These are phyloP conservation scores for Heterobasidion annosum DNA, from an alignment of 1,284 basidiomycete species.

Conservation along the genomic window DNA sequence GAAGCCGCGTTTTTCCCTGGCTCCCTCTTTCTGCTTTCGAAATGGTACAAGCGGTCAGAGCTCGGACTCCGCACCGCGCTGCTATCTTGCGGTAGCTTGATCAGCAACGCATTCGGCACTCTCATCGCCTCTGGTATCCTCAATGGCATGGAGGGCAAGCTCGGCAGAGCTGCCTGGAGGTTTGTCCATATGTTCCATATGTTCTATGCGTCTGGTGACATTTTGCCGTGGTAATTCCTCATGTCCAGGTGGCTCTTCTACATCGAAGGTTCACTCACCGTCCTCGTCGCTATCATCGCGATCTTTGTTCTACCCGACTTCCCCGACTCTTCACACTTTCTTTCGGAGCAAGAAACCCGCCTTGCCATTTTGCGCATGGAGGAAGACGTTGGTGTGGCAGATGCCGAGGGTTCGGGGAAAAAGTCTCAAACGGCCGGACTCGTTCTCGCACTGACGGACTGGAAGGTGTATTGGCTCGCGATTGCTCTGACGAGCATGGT, in stretches of 20 bases:
- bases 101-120: conserved; percentile 79
- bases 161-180: conserved; percentile 74
- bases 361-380: conserved; percentile 65
- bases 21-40: conserved; percentile 53
- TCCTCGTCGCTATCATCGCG: conserved; percentile 50
- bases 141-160: conserved; percentile 56
- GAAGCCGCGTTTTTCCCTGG: conserved; percentile 76
- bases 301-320: conserved; percentile 76
- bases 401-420: conserved; percentile 25
- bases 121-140: conserved; percentile 73
- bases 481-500: conserved; percentile 43
- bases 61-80: conserved; percentile 66
- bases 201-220: not conserved
- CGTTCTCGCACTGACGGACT: conserved; percentile 52
- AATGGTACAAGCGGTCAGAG: conserved; percentile 65
- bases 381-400: conserved; percentile 57
- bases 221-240: not conserved
- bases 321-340: conserved; percentile 48
- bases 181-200: conserved; percentile 14
- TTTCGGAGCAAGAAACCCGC: conserved; percentile 51
- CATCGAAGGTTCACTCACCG: conserved; percentile 62
- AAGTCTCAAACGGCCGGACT: conserved; percentile 37
- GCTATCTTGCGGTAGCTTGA: conserved; percentile 63
- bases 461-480: conserved; percentile 71
- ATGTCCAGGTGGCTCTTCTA: conserved; percentile 62